Conservation (phyloP, 2,329 filamentous ascomycete genomes). For the Penicillium decumbens region DNA sequence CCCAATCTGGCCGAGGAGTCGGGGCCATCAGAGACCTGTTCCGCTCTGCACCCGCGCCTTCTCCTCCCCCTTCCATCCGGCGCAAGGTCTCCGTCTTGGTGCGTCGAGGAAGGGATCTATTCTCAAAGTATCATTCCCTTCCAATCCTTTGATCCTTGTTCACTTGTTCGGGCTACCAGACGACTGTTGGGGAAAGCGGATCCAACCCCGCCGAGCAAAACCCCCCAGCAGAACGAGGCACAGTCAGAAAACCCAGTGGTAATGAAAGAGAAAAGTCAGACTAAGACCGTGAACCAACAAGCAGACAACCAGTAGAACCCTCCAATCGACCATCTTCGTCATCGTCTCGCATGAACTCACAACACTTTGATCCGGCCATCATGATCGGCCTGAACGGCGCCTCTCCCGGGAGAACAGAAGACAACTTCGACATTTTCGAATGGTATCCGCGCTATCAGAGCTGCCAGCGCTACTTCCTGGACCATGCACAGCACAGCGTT, state of each 20-base stretch:
- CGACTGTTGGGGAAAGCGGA: not conserved
- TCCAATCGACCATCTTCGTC: conserved; percentile 13
- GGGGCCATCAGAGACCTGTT: conserved; percentile 33
- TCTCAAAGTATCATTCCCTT: conserved; percentile 31
- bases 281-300: conserved; percentile 9
- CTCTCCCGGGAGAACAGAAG: conserved; percentile 37
- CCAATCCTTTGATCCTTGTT: not conserved
- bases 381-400: conserved; percentile 37
- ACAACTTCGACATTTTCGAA: conserved; percentile 65
- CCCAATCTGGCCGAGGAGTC: conserved; percentile 30
- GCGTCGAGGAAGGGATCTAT: conserved; percentile 34
- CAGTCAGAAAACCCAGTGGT: not conserved
- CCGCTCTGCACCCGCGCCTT: conserved; percentile 25
- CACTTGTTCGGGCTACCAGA: not conserved
- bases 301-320: conserved; percentile 20
- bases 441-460: conserved; percentile 91
- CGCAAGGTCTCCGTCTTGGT: conserved; percentile 31
- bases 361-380: conserved; percentile 35
- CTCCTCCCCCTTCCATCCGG: conserved; percentile 27
- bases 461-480: conserved; percentile 86
- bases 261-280: conserved; percentile 1
- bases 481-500: conserved; percentile 78
- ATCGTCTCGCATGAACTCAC: conserved; percentile 27
- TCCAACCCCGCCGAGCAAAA: not conserved
- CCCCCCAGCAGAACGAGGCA: not conserved